Conservation (phyloP, 2,329 filamentous ascomycete species). For the Claviceps sp. region DNA sequence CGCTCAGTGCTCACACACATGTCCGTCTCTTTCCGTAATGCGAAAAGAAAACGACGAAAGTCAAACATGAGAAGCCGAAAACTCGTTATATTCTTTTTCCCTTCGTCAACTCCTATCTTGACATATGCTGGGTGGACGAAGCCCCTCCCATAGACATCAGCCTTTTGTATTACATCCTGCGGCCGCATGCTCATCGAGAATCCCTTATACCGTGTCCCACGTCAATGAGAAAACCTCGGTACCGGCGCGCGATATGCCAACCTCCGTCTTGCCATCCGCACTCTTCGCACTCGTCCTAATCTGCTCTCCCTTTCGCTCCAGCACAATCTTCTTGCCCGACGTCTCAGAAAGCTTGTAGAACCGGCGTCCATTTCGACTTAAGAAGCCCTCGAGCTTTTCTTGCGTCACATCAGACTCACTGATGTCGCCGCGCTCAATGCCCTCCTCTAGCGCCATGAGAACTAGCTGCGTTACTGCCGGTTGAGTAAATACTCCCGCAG, state of each 20-base stretch:
- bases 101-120: background rate
- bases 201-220: slow-evolving; percentile 14
- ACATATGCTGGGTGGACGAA: background rate
- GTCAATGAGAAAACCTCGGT: slow-evolving; percentile 27
- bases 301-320: slow-evolving; percentile 28
- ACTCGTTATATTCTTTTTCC: no score
- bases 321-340: slow-evolving; percentile 17
- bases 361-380: slow-evolving; percentile 35
- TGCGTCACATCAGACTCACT: slow-evolving; percentile 37
- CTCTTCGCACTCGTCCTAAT: slow-evolving; percentile 26
- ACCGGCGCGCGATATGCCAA: slow-evolving; percentile 30
- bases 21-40: no score
- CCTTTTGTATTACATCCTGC: background rate
- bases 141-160: background rate
- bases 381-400: slow-evolving; percentile 40
- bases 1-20: no score
- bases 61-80: no score
- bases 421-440: slow-evolving; percentile 39
- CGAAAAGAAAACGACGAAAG: no score
- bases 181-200: background rate
- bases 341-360: slow-evolving; percentile 35
- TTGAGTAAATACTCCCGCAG: slow-evolving; percentile 71
- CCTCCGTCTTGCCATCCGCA: slow-evolving; percentile 25
- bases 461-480: slow-evolving; percentile 54
- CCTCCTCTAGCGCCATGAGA: slow-evolving; percentile 47